Evolutionary conservation across 495 filamentous ascomycete genomes (phyloP).

Genomic region (Penicillium antarcticum): DNA sequence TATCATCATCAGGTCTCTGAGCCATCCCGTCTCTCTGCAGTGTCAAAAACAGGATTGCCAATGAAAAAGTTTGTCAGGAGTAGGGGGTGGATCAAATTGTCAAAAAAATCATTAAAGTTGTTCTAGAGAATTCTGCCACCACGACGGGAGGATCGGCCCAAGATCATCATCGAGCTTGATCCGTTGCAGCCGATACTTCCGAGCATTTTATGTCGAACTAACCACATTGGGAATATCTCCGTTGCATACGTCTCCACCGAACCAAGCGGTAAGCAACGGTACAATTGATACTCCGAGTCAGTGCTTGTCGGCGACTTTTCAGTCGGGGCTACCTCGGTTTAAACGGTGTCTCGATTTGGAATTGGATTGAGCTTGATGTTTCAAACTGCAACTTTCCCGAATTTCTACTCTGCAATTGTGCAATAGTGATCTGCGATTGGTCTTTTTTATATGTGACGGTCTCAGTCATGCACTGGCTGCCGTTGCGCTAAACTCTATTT

Average conservation of each 20-base stretch:
- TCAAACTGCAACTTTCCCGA: too few species aligned
- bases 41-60: background rate
- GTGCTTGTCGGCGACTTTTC: conserved; percentile 1
- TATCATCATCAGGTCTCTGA: background rate
- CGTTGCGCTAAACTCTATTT: too few species aligned
- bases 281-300: background rate
- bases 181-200: background rate
- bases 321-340: too few species aligned
- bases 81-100: background rate
- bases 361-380: too few species aligned
- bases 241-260: background rate
- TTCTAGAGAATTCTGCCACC: conserved; percentile 12
- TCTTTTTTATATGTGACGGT: too few species aligned
- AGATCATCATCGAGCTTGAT: background rate
- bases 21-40: background rate
- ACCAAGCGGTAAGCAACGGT: background rate
- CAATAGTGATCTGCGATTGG: too few species aligned
- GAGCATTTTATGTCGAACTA: background rate
- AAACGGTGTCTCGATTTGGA: too few species aligned
- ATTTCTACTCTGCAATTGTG: too few species aligned
- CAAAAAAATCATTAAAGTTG: conserved; percentile 3
- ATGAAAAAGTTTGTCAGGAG: background rate
- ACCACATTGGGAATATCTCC: background rate
- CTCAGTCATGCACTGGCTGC: too few species aligned
- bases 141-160: background rate